phyloP scores from a whole-genome alignment of 257 asterid species.

The Ligustrum vulgare region DNA sequence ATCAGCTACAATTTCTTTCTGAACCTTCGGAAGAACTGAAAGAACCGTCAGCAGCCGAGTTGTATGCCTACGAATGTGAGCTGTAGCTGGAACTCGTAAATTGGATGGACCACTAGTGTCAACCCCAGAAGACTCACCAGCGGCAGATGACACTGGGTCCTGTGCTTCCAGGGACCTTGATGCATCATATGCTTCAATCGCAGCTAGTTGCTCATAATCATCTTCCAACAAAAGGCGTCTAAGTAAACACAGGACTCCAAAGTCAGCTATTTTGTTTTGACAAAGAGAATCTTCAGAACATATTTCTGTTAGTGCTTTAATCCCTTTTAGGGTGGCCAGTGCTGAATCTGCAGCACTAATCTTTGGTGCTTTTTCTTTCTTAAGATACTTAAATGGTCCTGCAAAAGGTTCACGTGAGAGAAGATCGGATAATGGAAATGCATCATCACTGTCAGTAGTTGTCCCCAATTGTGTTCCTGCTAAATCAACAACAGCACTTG shows the following conservation, averaged over 20 bases:
- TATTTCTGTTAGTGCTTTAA: constrained; percentile 85
- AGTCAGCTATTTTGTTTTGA: constrained; percentile 64
- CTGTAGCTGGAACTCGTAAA: constrained; percentile 87
- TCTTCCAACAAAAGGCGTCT: constrained; percentile 87
- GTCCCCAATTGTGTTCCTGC: constrained; percentile 80
- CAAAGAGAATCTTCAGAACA: constrained; percentile 78
- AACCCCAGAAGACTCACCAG: constrained; percentile 51
- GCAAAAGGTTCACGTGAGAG: constrained; percentile 84
- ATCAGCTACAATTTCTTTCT: constrained; percentile 68
- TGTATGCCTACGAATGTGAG: constrained; percentile 96
- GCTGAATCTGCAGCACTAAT: constrained; percentile 93
- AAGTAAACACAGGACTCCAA: constrained; percentile 73
- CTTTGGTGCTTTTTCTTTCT: constrained; percentile 72
- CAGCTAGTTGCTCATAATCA: constrained; percentile 97
- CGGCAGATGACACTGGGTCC: constrained; percentile 48
- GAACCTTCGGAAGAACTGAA: constrained; percentile 78
- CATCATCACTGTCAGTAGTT: constrained; percentile 60
- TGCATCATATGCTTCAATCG: constrained; percentile 97
- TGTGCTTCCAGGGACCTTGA: constrained; percentile 74
- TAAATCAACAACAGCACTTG: constrained; percentile 84
- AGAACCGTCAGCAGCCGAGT: constrained; percentile 84
- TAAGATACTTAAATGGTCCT: constrained; percentile 65
- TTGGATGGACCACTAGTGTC: constrained; percentile 56
- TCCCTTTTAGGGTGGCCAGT: constrained; percentile 85
- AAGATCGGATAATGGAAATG: constrained; percentile 77